Base-by-base conservation (phyloP, 352 stramenopile species). In the Phytophthora hybrid region DNA sequence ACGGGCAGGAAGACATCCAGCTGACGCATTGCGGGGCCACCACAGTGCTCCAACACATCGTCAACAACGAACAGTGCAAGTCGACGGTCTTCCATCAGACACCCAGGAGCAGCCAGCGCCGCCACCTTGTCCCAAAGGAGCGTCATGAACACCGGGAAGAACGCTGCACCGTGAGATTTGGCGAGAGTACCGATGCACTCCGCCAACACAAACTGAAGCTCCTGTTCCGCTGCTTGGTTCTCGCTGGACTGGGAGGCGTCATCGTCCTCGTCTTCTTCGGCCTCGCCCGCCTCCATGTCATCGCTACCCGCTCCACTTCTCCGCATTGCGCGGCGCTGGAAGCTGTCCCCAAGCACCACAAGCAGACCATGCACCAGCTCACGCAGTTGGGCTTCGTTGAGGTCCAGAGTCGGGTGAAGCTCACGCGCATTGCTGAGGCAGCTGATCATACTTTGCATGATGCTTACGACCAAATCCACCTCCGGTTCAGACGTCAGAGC, bases 41-140 rank as follows among this genome's bases (percentile, higher is more conserved):
- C 84, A 46, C 89, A 93, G 77, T 94, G 76, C 73, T 96, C 89
- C 23, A 96, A 71, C 18, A 96, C 89, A 66, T 96, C 89, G 67
- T 96, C 89, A 32, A 96, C 71, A n/a, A 96, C 90, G 77, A 93
- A 96, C 16, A 96, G 62, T 44, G 89, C 89, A n/a, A 94, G 81
- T 41, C 93, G 90, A 62, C 89, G 88, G 73, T 96, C 89, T 47
- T 94, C 84, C 5, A 88, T 59, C 1, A 95, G 82, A 53, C 89
- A 96, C 54, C 91, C 85, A 61, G 80, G 75, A 1, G 77, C 83
- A 18, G 80, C 79, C 26, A 96, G 76, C 32, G 93, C 88, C 18
- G 81, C 59, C 34, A 96, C 79, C 64, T 94, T 96, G 26, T 96
- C 88, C 83, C 84, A 93, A 18, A 96, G 66, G 2, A 89, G 71